Evolutionary conservation across 192 early-diverging fungal genomes (phyloP), one percentile per base, ranked within the genome.

Genomic region (Piromyces finnis): DNA sequence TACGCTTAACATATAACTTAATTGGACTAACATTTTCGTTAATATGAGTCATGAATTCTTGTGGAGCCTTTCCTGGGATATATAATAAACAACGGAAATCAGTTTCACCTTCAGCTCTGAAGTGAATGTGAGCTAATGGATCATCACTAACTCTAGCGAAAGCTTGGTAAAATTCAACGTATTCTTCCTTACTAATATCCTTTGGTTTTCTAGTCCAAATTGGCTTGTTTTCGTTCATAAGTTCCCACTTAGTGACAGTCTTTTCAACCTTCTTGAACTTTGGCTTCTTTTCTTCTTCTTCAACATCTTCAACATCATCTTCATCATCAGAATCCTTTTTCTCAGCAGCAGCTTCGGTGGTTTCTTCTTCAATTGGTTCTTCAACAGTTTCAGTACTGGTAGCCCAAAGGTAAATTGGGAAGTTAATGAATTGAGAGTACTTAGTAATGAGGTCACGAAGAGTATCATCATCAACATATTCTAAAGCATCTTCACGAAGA

Each of bases 351-450:
- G 83, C 77, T 16, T 36, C 84, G n/a, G 51, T 68, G 5, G 51
- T n/a, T 30, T 86, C 86, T 17, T 84, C 87, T 28, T 88, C 85
- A 35, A 84, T 84, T 17, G 89, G 83, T 29, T 88, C 81, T 32
- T 90, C 87, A 59, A 93, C 86, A 3, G 86, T 87, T 83, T 91
- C 89, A 41, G 89, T 88, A 79, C 88, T 88, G 6, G 83, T 85
- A 22, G 88, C 81, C 88, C 92, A 94, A 30, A 97, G 80, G 81
- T 92, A 93, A 85, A 99, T 98, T n/a, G 96, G 96, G 88, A 98
- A 99, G 77, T 93, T 96, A 84, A 98, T 96, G 87, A 97, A 98
- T 86, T 98, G 94, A 81, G 93, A 95, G 88, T 98, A 96, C 84
- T 93, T 95, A 77, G 89, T 84, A 79, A 98, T 90, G 11, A 98